Evolutionary conservation across 163 green algal species (phyloP), one percentile per base, ranked within the genome.

Genomic region (Scenedesmus sp.): DNA sequence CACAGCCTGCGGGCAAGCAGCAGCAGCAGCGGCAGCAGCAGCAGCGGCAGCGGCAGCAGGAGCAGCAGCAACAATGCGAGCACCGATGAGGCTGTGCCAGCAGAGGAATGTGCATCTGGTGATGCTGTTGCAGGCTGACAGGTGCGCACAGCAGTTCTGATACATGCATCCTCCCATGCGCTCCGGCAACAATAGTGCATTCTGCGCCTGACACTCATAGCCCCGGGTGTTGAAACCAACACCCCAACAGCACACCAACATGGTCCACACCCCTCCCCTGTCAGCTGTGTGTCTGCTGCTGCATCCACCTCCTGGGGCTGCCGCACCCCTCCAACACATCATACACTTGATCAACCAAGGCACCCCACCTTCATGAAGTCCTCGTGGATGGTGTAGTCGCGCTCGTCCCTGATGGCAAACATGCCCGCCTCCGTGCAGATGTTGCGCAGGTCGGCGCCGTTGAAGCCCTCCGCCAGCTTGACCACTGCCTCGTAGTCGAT

Each of bases 401-500:
- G 95, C 93, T 99, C 98, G 90, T 99, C 98, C 0, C 98, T 94
- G 86, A 99, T 99, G 15, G 98, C 98, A 96, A 99, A 99, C 98
- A 99, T 99, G 91, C 98, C 98, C 13, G 98, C 98, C 64, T 89
- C 84, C 8, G 98, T 99, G 95, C 98, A 99, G 60, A 99, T 96
- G 94, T 99, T 99, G 86, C 98, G 95, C 96, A 99, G 94, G 94
- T 99, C 98, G n/a, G 98, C 98, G 1, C 98, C 98, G 93, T 99
- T 99, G 96, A 99, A 99, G 93, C 96, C 97, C 91, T 99, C 98
- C 13, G 96, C 97, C 90, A 99, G 96, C 94, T 99, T 99, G 62
- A 99, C 97, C 26, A 99, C 94, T 0, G 98, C 96, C 95, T 99
- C 98, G 92, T 99, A 99, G 95, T 99, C 98, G 88, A 99, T 99